Conservation (phyloP, 2,329 filamentous ascomycete species). For the Xylaria arbuscula region DNA sequence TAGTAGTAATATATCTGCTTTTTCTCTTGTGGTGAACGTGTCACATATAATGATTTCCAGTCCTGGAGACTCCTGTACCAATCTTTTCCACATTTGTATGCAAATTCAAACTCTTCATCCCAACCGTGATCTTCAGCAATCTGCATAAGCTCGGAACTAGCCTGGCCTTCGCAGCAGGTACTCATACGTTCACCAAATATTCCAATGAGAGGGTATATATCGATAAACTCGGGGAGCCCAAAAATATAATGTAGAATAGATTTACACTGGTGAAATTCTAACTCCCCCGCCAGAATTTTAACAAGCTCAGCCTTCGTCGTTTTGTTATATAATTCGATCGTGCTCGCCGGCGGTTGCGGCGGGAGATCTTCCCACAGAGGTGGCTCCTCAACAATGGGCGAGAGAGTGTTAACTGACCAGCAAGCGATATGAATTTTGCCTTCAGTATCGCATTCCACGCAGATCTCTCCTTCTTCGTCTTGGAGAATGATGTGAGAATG, state of each 20-base stretch:
- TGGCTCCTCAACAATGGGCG: background rate
- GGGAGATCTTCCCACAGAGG: background rate
- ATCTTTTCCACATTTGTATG: background rate
- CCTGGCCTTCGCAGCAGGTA: background rate
- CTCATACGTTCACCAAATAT: constrained; percentile 3
- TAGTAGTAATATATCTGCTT: no score
- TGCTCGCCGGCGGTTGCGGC: no score
- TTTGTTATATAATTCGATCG: background rate
- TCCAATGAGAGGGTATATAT: background rate
- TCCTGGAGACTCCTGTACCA: no score
- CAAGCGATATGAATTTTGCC: background rate
- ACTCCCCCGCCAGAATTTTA: background rate
- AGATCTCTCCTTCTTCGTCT: background rate
- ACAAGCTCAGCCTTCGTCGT: background rate
- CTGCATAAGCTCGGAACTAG: background rate
- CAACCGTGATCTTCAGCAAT: background rate
- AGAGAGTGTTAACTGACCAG: background rate
- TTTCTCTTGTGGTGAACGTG: background rate
- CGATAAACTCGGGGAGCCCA: constrained; percentile 6
- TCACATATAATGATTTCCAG: background rate
- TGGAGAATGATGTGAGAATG: constrained; percentile 7
- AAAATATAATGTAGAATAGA: constrained; percentile 19
- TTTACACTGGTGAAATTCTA: background rate
- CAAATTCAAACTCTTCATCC: background rate
- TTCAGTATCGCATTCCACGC: background rate